Percentiles rank a stretch among this genome's conserved stretches.
phyloP scores from a whole-genome alignment of 495 filamentous ascomycete species.

The Penicillium nucicola region DNA sequence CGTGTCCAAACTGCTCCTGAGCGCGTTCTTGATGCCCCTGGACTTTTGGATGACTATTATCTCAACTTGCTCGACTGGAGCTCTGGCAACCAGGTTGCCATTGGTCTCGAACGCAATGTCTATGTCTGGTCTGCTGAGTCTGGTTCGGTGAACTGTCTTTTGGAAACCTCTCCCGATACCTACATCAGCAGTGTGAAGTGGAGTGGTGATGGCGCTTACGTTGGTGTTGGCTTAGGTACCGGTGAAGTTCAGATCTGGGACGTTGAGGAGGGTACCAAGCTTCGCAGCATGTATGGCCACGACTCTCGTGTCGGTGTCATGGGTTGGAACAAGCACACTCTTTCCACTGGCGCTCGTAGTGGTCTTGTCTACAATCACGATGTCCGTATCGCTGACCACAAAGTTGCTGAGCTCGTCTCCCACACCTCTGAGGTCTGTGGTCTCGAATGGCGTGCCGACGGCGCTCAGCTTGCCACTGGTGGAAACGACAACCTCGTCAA shows the following conservation, averaged over 20 bases:
- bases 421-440: conserved; percentile 98
- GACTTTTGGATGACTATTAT: conserved; percentile 97
- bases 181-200: conserved; percentile 98
- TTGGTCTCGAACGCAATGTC: conserved; percentile 92
- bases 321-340: conserved; percentile 97
- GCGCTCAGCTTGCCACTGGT: conserved; percentile 92
- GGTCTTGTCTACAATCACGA: conserved; percentile 99
- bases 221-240: conserved; percentile 89
- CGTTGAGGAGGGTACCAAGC: conserved; percentile 88
- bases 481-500: conserved; percentile 98
- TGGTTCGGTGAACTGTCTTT: conserved; percentile 77
- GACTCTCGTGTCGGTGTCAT: conserved; percentile 95
- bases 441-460: conserved; percentile 94
- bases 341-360: conserved; percentile 90
- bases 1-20: conserved; percentile 93
- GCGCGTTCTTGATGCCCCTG: conserved; percentile 94
- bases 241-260: conserved; percentile 99
- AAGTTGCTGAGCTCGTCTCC: conserved; percentile 91
- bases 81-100: conserved; percentile 94
- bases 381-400: conserved; percentile 96
- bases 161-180: conserved; percentile 84
- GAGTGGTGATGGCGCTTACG: conserved; percentile 96
- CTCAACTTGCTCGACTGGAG: conserved; percentile 98
- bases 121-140: conserved; percentile 99
- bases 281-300: conserved; percentile 97